phyloP scores from a whole-genome alignment of 768 basidiomycete genomes.

The Tulasnella calospora region DNA sequence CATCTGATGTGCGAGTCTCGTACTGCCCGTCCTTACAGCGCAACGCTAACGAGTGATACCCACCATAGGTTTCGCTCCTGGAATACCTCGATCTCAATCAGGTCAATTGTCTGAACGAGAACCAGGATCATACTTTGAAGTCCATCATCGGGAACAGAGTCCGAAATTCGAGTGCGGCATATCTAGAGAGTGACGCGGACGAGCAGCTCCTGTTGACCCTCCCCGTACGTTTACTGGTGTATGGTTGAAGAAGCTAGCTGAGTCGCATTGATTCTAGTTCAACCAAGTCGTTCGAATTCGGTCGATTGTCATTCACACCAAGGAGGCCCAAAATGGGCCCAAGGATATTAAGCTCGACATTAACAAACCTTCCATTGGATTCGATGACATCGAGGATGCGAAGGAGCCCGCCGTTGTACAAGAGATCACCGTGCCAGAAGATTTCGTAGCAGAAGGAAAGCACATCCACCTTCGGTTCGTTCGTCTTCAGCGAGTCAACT shows the following conservation, averaged over 20 bases:
- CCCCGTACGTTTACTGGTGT: slow-evolving; percentile 44
- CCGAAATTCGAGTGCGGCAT: slow-evolving; percentile 44
- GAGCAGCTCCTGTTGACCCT: slow-evolving; percentile 67
- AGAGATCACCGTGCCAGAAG: slow-evolving; percentile 49
- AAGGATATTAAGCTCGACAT: slow-evolving; percentile 57
- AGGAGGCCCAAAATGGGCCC: slow-evolving; percentile 46
- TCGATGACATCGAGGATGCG: slow-evolving; percentile 59
- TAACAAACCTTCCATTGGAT: slow-evolving; percentile 57
- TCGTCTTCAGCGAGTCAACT: slow-evolving; percentile 63
- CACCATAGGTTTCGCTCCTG: slow-evolving; percentile 48
- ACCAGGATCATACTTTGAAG: slow-evolving; percentile 47
- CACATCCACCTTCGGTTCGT: slow-evolving; percentile 56
- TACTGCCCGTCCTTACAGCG: not conserved
- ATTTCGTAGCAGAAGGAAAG: slow-evolving; percentile 48
- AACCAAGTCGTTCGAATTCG: slow-evolving; percentile 63
- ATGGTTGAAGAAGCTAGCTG: slow-evolving; percentile 14
- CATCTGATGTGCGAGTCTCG: slow-evolving; percentile 31
- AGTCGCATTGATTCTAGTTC: slow-evolving; percentile 46
- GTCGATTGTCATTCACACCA: slow-evolving; percentile 50
- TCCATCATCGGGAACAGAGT: slow-evolving; percentile 46
- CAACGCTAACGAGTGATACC: not conserved
- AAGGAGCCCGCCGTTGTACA: slow-evolving; percentile 52
- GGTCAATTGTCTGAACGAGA: slow-evolving; percentile 67
- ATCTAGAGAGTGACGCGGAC: slow-evolving; percentile 64
- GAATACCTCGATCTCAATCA: slow-evolving; percentile 56